Percentiles rank a stretch among this genome's conserved stretches.
These are phyloP conservation scores for Boletus reticulatus DNA, from an alignment of 768 basidiomycete species.

Conservation along the genomic window DNA sequence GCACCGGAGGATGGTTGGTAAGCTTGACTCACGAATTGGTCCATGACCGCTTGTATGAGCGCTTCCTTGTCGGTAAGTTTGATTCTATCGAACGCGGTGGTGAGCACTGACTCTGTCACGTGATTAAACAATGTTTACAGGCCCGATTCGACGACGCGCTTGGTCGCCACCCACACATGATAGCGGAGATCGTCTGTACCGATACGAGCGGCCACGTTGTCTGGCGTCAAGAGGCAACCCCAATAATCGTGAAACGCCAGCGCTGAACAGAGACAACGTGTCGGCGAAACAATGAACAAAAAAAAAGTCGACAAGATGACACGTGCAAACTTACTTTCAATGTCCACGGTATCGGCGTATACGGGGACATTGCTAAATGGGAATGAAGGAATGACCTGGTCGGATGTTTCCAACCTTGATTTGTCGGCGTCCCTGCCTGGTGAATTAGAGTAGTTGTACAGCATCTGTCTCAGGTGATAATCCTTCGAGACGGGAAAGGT, in stretches of 20 bases:
- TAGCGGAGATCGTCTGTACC: conserved; percentile 28
- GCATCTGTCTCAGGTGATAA: conserved; percentile 28
- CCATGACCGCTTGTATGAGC: conserved; percentile 20
- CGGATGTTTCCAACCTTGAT: conserved; percentile 5
- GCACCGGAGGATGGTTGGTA: not conserved
- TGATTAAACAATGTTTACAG: conserved; percentile 4
- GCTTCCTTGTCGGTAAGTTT: conserved; percentile 9
- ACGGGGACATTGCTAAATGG: conserved; percentile 28
- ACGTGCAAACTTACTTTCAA: conserved; percentile 36
- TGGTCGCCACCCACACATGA: conserved; percentile 35
- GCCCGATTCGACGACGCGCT: conserved; percentile 29
- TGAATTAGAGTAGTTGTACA: conserved; percentile 19
- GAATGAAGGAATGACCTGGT: conserved; percentile 33
- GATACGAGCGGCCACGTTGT: conserved; percentile 27
- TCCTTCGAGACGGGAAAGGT: conserved; percentile 28
- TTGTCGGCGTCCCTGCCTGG: not conserved
- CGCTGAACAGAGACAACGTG: conserved; percentile 15
- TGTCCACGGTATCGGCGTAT: conserved; percentile 42
- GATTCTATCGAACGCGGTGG: conserved; percentile 5
- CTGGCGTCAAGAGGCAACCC: conserved; percentile 36
- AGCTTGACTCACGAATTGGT: conserved; percentile 31
- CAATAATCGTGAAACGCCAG: conserved; percentile 33
- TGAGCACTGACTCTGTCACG: not conserved
- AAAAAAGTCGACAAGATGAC: not conserved
- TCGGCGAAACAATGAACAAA: not conserved